Percentiles rank a stretch among this genome's conserved stretches.
Conservation (phyloP, 495 filamentous ascomycete species). For the Aspergillus wentii region DNA sequence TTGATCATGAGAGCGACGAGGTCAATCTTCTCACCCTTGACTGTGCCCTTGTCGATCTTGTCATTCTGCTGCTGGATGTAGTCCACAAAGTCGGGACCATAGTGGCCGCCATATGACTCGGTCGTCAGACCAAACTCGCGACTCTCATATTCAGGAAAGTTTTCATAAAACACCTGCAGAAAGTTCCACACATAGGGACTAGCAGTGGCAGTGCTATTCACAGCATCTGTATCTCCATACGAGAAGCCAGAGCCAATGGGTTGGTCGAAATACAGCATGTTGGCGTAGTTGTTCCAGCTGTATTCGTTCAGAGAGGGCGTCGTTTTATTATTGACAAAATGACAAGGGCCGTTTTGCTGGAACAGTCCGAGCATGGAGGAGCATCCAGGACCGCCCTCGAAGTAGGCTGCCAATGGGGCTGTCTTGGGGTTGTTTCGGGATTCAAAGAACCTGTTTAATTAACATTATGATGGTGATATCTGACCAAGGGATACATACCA, state of each 20-base stretch:
- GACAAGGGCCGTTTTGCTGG: constrained; percentile 52
- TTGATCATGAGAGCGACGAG: constrained; percentile 53
- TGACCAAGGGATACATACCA: constrained; percentile 24
- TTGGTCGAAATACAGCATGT: too few species aligned
- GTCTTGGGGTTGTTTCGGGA: constrained; percentile 42
- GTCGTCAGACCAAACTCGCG: constrained; percentile 52
- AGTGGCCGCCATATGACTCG: constrained; percentile 53
- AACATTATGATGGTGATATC: not conserved
- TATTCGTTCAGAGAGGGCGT: constrained; percentile 44
- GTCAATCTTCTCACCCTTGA: constrained; percentile 42
- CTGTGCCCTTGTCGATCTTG: constrained; percentile 29
- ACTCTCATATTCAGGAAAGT: constrained; percentile 49
- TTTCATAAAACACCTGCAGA: constrained; percentile 50
- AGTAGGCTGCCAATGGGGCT: constrained; percentile 48
- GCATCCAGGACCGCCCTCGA: constrained; percentile 52
- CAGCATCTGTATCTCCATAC: constrained; percentile 33
- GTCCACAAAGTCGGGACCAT: constrained; percentile 45
- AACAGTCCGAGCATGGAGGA: constrained; percentile 53
- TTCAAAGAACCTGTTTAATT: constrained; percentile 38
- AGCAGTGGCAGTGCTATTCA: constrained; percentile 45
- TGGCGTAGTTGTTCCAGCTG: constrained; percentile 48
- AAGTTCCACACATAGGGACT: constrained; percentile 52
- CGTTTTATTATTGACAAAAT: constrained; percentile 44
- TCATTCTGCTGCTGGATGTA: constrained; percentile 50
- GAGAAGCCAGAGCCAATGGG: too few species aligned